These are phyloP conservation scores for Pyrus hybrid DNA, from an alignment of 331 rosid genomes.

Conservation along the genomic window DNA sequence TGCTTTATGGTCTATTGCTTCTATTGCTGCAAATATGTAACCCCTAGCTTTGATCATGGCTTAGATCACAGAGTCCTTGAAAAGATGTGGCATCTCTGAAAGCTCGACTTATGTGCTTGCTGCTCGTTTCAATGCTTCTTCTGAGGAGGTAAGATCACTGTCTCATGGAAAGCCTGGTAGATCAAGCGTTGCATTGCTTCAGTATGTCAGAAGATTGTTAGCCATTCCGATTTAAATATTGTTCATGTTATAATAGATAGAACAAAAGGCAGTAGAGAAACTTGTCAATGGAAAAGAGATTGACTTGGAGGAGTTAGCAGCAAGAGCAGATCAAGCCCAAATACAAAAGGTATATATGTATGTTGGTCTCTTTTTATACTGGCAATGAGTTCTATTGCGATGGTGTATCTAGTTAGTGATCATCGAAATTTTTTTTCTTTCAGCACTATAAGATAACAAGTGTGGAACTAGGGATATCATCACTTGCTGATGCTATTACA, in stretches of 20 bases:
- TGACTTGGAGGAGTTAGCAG: conserved; percentile 59
- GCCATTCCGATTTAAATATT: not conserved
- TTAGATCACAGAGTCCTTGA: conserved; percentile 85
- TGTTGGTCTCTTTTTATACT: not conserved
- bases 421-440: conserved; percentile 22
- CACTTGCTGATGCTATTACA: conserved; percentile 69
- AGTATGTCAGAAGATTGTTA: not conserved
- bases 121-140: conserved; percentile 65
- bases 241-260: conserved; percentile 29
- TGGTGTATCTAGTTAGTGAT: conserved; percentile 6
- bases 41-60: conserved; percentile 11
- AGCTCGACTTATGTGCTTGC: conserved; percentile 70
- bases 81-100: conserved; percentile 79
- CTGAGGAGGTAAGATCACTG: conserved; percentile 49
- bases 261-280: conserved; percentile 46
- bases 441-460: conserved; percentile 83
- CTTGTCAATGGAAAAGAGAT: conserved; percentile 63
- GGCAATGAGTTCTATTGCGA: not conserved
- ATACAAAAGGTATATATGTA: conserved; percentile 56
- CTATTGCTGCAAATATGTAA: conserved; percentile 12
- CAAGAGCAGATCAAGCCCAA: conserved; percentile 62
- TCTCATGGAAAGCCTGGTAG: not conserved
- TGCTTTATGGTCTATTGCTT: not conserved
- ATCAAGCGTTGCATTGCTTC: not conserved
- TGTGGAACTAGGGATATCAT: conserved; percentile 60